A percentile compares a stretch with the other conserved stretches of the same genome.
Conservation (phyloP, 129 eudicot species). For the Gnaphalium uliginosum region DNA sequence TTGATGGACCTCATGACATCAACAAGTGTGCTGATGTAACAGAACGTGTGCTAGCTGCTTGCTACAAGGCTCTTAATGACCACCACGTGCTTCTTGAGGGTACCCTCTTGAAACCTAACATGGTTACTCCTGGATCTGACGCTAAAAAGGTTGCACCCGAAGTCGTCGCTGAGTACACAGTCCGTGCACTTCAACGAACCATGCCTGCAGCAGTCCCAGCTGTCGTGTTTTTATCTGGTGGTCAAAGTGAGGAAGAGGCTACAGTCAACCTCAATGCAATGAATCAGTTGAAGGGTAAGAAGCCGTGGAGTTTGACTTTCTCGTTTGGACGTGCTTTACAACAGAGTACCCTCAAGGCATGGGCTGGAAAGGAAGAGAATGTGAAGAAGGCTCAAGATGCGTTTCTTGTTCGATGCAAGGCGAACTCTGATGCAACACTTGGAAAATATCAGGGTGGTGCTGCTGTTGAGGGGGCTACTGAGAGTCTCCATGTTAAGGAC, state of each 20-base stretch:
- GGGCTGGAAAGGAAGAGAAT: constrained; percentile 60
- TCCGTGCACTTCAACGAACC: constrained; percentile 58
- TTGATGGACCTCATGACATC: constrained; percentile 62
- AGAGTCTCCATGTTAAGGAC: constrained; percentile 47
- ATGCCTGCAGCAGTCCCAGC: constrained; percentile 66
- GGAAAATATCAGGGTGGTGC: constrained; percentile 52
- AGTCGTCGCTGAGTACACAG: constrained; percentile 62
- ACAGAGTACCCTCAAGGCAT: constrained; percentile 58
- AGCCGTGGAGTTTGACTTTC: constrained; percentile 61
- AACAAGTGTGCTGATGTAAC: constrained; percentile 56
- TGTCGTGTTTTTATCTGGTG: constrained; percentile 60
- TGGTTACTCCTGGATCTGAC: constrained; percentile 71
- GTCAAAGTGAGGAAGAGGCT: constrained; percentile 66
- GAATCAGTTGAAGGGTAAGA: constrained; percentile 55
- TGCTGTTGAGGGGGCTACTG: constrained; percentile 38
- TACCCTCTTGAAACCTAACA: constrained; percentile 63
- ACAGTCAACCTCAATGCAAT: constrained; percentile 58
- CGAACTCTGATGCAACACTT: constrained; percentile 54
- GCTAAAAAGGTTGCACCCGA: constrained; percentile 53
- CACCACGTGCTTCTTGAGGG: constrained; percentile 69
- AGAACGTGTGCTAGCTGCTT: constrained; percentile 58
- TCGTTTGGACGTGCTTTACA: constrained; percentile 63
- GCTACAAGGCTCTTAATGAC: constrained; percentile 71
- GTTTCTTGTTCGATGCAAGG: constrained; percentile 49
- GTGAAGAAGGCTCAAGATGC: constrained; percentile 47